These are phyloP conservation scores for Solanum appendiculatum DNA, from an alignment of 257 asterid genomes.

Conservation along the genomic window DNA sequence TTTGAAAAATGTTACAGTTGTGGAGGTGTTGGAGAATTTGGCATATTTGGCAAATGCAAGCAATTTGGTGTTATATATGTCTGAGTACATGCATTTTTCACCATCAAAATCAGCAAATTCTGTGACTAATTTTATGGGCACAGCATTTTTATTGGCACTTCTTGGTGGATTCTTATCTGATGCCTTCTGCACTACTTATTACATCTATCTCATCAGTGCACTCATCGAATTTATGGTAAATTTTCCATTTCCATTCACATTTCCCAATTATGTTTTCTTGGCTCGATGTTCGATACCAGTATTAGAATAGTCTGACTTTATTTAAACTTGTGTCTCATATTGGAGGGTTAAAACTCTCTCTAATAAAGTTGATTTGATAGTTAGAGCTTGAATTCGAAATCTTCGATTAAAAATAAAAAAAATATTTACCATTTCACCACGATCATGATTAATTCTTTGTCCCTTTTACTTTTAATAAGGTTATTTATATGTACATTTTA, in stretches of 20 bases:
- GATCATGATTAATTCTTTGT: background rate
- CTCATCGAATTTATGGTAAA: constrained; percentile 64
- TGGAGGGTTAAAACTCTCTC: background rate
- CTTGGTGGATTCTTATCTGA: constrained; percentile 89
- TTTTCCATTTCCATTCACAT: too few species aligned
- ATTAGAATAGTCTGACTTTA: too few species aligned
- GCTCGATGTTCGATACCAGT: background rate
- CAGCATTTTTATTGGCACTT: constrained; percentile 81
- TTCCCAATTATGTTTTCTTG: background rate
- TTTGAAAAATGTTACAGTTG: constrained; percentile 25
- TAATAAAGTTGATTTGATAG: background rate
- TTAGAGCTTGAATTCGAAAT: background rate
- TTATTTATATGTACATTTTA: too few species aligned
- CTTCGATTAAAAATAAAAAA: background rate
- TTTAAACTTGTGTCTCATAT: fast-evolving
- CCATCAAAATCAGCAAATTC: constrained; percentile 71
- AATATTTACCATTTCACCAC: background rate
- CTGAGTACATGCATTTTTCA: constrained; percentile 67
- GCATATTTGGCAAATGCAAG: constrained; percentile 94
- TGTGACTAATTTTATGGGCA: constrained; percentile 93
- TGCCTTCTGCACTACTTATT: constrained; percentile 68
- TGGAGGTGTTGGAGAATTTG: constrained; percentile 87
- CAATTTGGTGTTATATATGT: constrained; percentile 68
- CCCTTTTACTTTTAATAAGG: background rate
- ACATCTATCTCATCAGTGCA: constrained; percentile 52